A percentile compares a stretch with the other conserved stretches of the same genome.
phyloP scores from a whole-genome alignment of 495 filamentous ascomycete species.

The Aspergillus hancockii region DNA sequence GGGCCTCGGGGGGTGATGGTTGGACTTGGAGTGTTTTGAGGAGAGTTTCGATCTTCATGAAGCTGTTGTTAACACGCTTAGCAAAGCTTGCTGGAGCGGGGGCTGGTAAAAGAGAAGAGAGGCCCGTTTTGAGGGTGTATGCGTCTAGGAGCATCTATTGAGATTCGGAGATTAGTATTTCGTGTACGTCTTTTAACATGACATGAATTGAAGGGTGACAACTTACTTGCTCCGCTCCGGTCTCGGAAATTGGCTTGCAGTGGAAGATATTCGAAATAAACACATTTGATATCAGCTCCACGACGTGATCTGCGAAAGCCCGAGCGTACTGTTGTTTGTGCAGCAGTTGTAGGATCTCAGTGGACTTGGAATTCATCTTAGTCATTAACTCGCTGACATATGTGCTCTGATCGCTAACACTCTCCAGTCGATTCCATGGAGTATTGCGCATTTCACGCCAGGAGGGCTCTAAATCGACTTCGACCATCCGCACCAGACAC shows the following conservation, averaged over 20 bases:
- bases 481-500: conserved; percentile 79
- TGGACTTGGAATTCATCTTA: conserved; percentile 65
- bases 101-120: conserved; percentile 49
- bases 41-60: conserved; percentile 84
- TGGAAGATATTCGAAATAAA: conserved; percentile 85
- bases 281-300: conserved; percentile 76
- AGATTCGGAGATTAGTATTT: conserved; percentile 8
- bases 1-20: conserved; percentile 83
- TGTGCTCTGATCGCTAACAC: conserved; percentile 91
- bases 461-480: conserved; percentile 75
- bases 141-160: conserved; percentile 86
- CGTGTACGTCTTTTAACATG: not conserved
- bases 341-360: conserved; percentile 75
- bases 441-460: conserved; percentile 98
- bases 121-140: conserved; percentile 84
- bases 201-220: not conserved
- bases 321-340: conserved; percentile 92
- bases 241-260: conserved; percentile 86
- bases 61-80: conserved; percentile 84
- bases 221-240: conserved; percentile 87
- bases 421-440: conserved; percentile 92
- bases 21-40: conserved; percentile 97
- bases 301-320: conserved; percentile 91
- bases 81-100: conserved; percentile 65
- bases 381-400: conserved; percentile 82